Percentiles rank a stretch among this genome's conserved stretches.
phyloP scores from a whole-genome alignment of 768 basidiomycete genomes.

The Amanita rubescens region DNA sequence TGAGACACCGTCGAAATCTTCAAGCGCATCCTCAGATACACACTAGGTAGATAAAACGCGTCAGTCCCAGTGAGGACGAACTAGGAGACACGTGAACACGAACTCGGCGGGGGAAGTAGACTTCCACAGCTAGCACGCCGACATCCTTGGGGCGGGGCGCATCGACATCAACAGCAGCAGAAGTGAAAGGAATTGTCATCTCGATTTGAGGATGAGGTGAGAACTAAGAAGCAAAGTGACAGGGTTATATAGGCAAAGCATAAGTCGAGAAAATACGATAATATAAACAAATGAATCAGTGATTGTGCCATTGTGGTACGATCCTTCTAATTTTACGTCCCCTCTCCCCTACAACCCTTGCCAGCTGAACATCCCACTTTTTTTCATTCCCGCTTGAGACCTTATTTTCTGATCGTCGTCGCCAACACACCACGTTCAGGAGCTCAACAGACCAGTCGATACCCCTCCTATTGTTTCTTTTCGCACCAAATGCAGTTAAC shows the following conservation, averaged over 20 bases:
- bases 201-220: constrained; percentile 11
- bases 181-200: constrained; percentile 35
- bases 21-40: constrained; percentile 92
- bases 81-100: constrained; percentile 20
- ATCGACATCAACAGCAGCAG: constrained; percentile 28
- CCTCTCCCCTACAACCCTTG: too few species aligned
- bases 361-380: background rate
- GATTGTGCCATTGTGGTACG: constrained; percentile 39
- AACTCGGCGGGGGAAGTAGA: constrained; percentile 91
- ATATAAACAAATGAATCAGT: constrained; percentile 26
- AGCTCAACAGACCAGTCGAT: too few species aligned
- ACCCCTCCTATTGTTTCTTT: too few species aligned
- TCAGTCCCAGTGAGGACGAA: constrained; percentile 8
- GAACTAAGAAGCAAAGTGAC: constrained; percentile 3
- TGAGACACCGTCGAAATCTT: constrained; percentile 88
- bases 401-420: background rate
- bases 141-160: constrained; percentile 80
- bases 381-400: background rate
- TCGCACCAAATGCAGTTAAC: too few species aligned
- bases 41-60: constrained; percentile 42
- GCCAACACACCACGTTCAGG: too few species aligned
- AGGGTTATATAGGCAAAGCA: constrained; percentile 24
- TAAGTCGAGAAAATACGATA: constrained; percentile 27
- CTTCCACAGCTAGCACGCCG: constrained; percentile 88
- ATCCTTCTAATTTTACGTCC: constrained; percentile 17